phyloP scores from a whole-genome alignment of 2,329 filamentous ascomycete species.

The Fusarium staphyleae region DNA sequence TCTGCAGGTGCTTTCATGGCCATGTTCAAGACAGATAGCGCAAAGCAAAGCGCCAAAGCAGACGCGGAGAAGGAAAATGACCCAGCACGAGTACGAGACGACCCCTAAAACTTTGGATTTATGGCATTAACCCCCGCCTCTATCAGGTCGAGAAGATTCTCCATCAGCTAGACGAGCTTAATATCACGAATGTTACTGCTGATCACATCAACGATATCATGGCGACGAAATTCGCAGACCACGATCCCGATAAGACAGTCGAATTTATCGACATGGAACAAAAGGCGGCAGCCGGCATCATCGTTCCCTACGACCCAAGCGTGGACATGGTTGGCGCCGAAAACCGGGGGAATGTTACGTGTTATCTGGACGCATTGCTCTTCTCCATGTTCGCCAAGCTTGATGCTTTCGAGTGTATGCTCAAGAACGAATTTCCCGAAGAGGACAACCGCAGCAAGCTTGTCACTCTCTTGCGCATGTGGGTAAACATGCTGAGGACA shows the following conservation, averaged over 20 bases:
- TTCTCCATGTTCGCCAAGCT: slow-evolving; percentile 96
- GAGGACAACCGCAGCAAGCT: slow-evolving; percentile 76
- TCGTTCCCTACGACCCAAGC: slow-evolving; percentile 76
- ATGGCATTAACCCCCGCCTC: slow-evolving; percentile 21
- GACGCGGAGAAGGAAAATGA: slow-evolving; percentile 60
- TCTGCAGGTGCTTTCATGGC: slow-evolving; percentile 66
- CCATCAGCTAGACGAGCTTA: slow-evolving; percentile 51
- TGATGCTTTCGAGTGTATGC: slow-evolving; percentile 90
- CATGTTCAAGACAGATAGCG: slow-evolving; percentile 68
- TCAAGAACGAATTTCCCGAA: slow-evolving; percentile 75
- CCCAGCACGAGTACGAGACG: slow-evolving; percentile 47
- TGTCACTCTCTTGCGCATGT: slow-evolving; percentile 80
- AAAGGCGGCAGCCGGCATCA: slow-evolving; percentile 79
- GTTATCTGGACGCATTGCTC: slow-evolving; percentile 88
- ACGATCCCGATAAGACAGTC: slow-evolving; percentile 76
- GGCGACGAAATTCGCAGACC: slow-evolving; percentile 69
- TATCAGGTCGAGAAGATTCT: slow-evolving; percentile 52
- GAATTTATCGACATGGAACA: slow-evolving; percentile 80
- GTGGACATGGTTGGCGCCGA: slow-evolving; percentile 82
- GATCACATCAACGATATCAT: slow-evolving; percentile 66
- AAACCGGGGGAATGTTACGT: slow-evolving; percentile 88
- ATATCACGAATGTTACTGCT: slow-evolving; percentile 56
- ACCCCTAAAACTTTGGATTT: slow-evolving; percentile 1
- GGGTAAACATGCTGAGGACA: slow-evolving; percentile 89
- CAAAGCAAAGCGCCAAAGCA: slow-evolving; percentile 54